Evolutionary conservation across 192 early-diverging fungal species (phyloP).

Genomic region (Physocladia obscura): DNA sequence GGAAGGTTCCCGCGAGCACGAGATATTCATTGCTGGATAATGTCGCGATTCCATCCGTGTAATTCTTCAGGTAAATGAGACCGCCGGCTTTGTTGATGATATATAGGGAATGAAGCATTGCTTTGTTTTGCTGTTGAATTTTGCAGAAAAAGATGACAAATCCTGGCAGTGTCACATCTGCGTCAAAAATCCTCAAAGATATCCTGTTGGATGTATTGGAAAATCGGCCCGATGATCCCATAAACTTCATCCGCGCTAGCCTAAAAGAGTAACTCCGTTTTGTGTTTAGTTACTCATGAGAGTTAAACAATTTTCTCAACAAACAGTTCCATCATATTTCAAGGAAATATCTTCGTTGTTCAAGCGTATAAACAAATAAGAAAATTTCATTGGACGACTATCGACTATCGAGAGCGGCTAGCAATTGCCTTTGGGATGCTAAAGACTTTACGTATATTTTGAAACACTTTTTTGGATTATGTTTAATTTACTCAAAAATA

Average conservation of each 20-base stretch:
- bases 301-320: background rate
- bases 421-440: conserved; percentile 1
- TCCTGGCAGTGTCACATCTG: no score
- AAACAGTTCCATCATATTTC: conserved; percentile 3
- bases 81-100: conserved; percentile 79
- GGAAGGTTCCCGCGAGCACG: conserved; percentile 96
- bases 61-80: conserved; percentile 91
- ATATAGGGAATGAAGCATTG: conserved; percentile 39
- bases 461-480: no score
- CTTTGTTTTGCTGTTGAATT: background rate
- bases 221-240: conserved; percentile 11
- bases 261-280: conserved; percentile 3
- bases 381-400: conserved; percentile 6
- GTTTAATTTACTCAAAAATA: no score
- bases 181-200: conserved; percentile 11
- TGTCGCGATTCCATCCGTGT: conserved; percentile 75
- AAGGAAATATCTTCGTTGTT: background rate
- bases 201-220: conserved; percentile 9
- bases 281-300: background rate
- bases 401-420: background rate
- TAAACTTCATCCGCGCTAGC: conserved; percentile 19
- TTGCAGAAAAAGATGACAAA: no score
- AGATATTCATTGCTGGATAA: conserved; percentile 94
- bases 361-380: conserved; percentile 10
- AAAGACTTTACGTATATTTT: no score